Percentiles rank a stretch among this genome's conserved stretches.
Conservation (phyloP, 2,329 filamentous ascomycete genomes). For the Epichloe gansuensis region DNA sequence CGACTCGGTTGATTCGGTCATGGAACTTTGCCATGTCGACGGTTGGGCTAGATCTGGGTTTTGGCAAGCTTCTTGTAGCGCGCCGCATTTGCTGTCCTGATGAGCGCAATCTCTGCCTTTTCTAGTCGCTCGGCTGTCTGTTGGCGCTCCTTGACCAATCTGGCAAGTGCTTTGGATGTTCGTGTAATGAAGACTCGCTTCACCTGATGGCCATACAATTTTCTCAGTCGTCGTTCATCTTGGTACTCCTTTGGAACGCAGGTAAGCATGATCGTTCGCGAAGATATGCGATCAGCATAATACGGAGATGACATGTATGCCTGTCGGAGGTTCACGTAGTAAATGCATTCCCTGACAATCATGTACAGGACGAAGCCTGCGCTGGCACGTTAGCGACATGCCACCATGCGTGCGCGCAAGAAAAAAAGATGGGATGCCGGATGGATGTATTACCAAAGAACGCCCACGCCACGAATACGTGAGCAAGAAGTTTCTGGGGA, state of each 20-base stretch:
- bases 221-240: constrained; percentile 61
- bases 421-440: not conserved
- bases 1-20: constrained; percentile 1
- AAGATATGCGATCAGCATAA: constrained; percentile 77
- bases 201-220: constrained; percentile 72
- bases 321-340: constrained; percentile 85
- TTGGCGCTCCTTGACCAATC: constrained; percentile 72
- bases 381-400: not conserved
- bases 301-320: constrained; percentile 79
- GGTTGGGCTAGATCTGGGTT: not conserved
- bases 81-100: constrained; percentile 63
- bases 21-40: not conserved
- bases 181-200: constrained; percentile 75
- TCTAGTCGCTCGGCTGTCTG: constrained; percentile 73
- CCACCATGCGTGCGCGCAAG: not conserved
- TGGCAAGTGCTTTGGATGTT: constrained; percentile 64
- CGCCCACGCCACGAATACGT: constrained; percentile 67
- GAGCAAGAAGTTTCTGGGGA: constrained; percentile 60
- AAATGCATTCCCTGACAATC: constrained; percentile 78
- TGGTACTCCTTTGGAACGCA: constrained; percentile 72
- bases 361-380: constrained; percentile 80
- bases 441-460: constrained; percentile 42
- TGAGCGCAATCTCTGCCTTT: constrained; percentile 73
- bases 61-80: constrained; percentile 37
- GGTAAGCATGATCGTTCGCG: constrained; percentile 79